A percentile compares a stretch with the other conserved stretches of the same genome.
Evolutionary conservation across 164 flowering plant genomes (phyloP).

Genomic region (Chimonanthus praecox): DNA sequence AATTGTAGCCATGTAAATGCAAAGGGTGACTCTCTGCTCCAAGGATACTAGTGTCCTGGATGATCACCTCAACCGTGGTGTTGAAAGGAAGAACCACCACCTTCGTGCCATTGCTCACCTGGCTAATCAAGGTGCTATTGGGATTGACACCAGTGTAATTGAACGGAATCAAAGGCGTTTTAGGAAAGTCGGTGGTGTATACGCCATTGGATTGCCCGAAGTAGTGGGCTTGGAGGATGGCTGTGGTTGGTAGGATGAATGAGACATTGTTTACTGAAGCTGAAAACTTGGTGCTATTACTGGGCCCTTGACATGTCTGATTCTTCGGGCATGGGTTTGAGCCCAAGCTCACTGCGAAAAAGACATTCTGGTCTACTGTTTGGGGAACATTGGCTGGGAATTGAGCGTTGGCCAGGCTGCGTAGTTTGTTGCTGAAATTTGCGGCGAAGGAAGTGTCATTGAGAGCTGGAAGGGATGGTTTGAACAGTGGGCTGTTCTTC

Average conservation of each 20-base stretch:
- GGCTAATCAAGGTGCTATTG: conserved; percentile 23
- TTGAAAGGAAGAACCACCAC: conserved; percentile 36
- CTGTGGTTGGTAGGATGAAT: conserved; percentile 29
- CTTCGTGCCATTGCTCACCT: conserved; percentile 34
- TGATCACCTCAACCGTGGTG: conserved; percentile 41
- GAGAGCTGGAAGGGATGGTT: conserved; percentile 20
- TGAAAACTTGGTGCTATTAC: conserved; percentile 29
- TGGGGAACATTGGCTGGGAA: conserved; percentile 29
- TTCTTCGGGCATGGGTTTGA: conserved; percentile 25
- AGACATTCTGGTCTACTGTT: conserved; percentile 18
- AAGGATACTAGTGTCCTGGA: conserved; percentile 35
- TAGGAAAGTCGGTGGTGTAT: conserved; percentile 47
- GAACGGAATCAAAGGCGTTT: conserved; percentile 21
- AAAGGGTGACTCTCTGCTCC: conserved; percentile 21
- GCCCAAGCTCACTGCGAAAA: conserved; percentile 31
- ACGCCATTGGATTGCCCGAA: conserved; percentile 39
- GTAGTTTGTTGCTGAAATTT: conserved; percentile 14
- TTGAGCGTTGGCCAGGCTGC: conserved; percentile 20
- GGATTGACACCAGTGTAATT: conserved; percentile 49
- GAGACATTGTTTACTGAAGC: conserved; percentile 51
- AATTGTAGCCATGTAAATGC: conserved; percentile 26
- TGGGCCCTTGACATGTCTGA: conserved; percentile 50
- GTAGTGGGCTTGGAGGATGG: conserved; percentile 42
- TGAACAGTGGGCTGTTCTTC: conserved; percentile 12
- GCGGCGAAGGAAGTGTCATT: conserved; percentile 20